phyloP scores from a whole-genome alignment of 768 basidiomycete genomes.

The Trichaptum fuscoviolaceum region DNA sequence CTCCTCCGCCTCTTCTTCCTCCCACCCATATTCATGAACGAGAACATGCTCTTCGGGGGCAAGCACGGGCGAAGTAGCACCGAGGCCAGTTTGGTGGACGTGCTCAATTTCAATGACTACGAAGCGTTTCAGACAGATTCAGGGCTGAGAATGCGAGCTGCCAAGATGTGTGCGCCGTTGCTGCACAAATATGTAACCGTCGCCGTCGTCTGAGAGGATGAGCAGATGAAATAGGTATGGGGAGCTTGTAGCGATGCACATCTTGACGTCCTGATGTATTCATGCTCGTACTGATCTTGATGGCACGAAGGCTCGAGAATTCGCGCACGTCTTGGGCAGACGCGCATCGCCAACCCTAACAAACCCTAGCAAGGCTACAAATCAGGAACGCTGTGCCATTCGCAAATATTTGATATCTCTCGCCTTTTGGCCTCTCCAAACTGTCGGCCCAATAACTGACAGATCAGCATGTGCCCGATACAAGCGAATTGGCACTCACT shows the following conservation, averaged over 20 bases:
- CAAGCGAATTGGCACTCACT: neutral
- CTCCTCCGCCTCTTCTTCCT: constrained; percentile 14
- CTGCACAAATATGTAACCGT: neutral
- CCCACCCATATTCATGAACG: constrained; percentile 20
- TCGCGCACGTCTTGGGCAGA: neutral
- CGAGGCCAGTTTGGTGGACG: neutral
- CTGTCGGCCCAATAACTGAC: neutral
- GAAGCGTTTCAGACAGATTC: neutral
- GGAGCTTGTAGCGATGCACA: neutral
- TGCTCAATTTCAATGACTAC: neutral
- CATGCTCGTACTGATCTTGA: neutral
- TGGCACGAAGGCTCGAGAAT: neutral
- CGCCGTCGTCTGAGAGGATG: neutral
- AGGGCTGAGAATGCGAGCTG: neutral
- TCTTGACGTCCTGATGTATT: neutral
- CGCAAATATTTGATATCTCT: neutral
- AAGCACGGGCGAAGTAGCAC: neutral
- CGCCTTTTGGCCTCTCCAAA: neutral
- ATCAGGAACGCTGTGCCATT: neutral
- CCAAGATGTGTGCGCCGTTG: neutral
- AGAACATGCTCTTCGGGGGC: constrained; percentile 13
- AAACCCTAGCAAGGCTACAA: neutral
- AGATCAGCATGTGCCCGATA: neutral
- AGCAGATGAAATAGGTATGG: neutral
- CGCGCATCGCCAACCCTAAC: neutral